A percentile compares a stretch with the other conserved stretches of the same genome.
phyloP scores from a whole-genome alignment of 177 flowering plant species.

The Tripterygium wilfordii region DNA sequence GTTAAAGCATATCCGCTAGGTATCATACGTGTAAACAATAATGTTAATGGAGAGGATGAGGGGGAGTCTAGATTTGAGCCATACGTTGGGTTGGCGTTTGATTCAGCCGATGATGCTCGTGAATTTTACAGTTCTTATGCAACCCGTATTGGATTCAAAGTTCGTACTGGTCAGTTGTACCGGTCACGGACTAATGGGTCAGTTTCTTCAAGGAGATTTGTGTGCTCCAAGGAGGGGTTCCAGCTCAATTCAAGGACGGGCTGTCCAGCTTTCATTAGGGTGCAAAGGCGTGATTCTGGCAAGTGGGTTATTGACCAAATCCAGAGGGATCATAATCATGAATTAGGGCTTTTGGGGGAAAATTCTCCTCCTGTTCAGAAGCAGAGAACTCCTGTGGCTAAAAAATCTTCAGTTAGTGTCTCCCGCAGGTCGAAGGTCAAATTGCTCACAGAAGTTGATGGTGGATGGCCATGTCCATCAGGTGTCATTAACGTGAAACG shows the following conservation, averaged over 20 bases:
- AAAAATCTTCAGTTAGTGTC: conserved; percentile 12
- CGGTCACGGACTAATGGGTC: conserved; percentile 60
- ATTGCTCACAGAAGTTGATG: conserved; percentile 18
- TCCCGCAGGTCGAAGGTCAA: conserved; percentile 11
- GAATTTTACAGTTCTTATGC: conserved; percentile 57
- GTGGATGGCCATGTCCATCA: conserved; percentile 20
- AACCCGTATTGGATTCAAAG: conserved; percentile 40
- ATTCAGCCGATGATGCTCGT: conserved; percentile 55
- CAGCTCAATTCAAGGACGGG: conserved; percentile 61
- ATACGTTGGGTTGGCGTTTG: conserved; percentile 51
- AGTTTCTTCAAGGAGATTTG: conserved; percentile 56
- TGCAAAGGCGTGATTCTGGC: conserved; percentile 52
- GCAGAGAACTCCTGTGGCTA: too few relatives aligned
- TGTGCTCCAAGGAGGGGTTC: conserved; percentile 68
- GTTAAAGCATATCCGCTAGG: conserved; percentile 20
- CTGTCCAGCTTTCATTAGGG: conserved; percentile 64
- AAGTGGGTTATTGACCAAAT: conserved; percentile 64
- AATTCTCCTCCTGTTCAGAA: conserved; percentile 14
- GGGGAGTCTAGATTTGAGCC: conserved; percentile 37
- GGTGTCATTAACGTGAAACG: conserved; percentile 36
- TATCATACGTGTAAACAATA: conserved; percentile 9
- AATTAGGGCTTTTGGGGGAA: conserved; percentile 24
- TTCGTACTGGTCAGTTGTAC: conserved; percentile 56
- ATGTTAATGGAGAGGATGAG: conserved; percentile 15
- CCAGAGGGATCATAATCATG: conserved; percentile 60